These are phyloP conservation scores for Melanogaster broomeanus DNA, from an alignment of 768 basidiomycete genomes.

Conservation along the genomic window DNA sequence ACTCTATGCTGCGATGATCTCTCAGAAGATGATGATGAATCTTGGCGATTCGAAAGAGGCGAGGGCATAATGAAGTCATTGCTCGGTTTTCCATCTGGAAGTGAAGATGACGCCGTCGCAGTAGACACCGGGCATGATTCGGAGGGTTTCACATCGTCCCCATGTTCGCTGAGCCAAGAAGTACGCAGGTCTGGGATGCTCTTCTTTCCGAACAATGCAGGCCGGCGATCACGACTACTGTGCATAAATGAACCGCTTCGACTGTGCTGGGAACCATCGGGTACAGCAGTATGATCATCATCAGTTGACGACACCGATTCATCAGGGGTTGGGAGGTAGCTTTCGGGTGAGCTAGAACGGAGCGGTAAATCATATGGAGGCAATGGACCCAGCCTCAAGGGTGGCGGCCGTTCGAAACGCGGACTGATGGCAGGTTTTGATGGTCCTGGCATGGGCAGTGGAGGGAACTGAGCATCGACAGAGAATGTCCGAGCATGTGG, in stretches of 20 bases:
- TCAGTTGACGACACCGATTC: slow-evolving; percentile 55
- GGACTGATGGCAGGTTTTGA: slow-evolving; percentile 26
- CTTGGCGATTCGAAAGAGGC: slow-evolving; percentile 45
- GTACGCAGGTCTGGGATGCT: slow-evolving; percentile 84
- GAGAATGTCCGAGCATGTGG: slow-evolving; percentile 65
- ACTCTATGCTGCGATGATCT: slow-evolving; percentile 22
- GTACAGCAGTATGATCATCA: slow-evolving; percentile 38
- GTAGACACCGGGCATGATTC: slow-evolving; percentile 19
- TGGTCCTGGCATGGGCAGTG: slow-evolving; percentile 27
- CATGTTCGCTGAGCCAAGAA: slow-evolving; percentile 37
- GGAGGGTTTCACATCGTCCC: slow-evolving; percentile 24
- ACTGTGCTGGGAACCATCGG: slow-evolving; percentile 37
- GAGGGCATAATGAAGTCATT: slow-evolving; percentile 40
- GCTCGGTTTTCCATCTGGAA: slow-evolving; percentile 12
- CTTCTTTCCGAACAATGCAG: slow-evolving; percentile 62
- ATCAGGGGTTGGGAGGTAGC: slow-evolving; percentile 57
- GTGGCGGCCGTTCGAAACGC: slow-evolving; percentile 45
- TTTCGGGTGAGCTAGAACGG: slow-evolving; percentile 53
- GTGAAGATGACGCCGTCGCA: slow-evolving; percentile 10
- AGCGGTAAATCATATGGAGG: slow-evolving; percentile 43
- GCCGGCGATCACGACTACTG: slow-evolving; percentile 37
- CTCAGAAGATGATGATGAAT: slow-evolving; percentile 44
- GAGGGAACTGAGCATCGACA: slow-evolving; percentile 57
- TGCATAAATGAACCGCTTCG: slow-evolving; percentile 54
- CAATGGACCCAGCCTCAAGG: slow-evolving; percentile 48